phyloP scores from a whole-genome alignment of 164 flowering plant genomes.

The Cinnamomum micranthum region DNA sequence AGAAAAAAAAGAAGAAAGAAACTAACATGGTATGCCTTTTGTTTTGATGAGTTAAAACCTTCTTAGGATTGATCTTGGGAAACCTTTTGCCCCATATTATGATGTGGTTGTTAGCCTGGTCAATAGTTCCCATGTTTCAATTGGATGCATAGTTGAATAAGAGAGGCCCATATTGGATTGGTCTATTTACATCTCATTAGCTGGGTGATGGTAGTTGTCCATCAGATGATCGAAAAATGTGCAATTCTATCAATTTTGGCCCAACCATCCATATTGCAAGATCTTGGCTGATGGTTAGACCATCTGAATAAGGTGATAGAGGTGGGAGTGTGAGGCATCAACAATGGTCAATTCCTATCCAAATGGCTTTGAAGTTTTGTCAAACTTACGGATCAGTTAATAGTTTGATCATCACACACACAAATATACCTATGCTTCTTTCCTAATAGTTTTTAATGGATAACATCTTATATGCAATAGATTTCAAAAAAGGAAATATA shows the following conservation, averaged over 20 bases:
- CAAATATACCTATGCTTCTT: too few species aligned
- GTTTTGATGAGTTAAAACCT: too few species aligned
- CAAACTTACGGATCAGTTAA: too few species aligned
- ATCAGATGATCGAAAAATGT: not conserved
- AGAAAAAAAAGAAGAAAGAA: too few species aligned
- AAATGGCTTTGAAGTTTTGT: too few species aligned
- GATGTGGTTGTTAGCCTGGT: not conserved
- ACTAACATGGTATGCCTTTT: not conserved
- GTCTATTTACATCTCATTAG: not conserved
- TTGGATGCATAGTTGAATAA: not conserved
- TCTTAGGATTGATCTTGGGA: too few species aligned
- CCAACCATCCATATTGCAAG: not conserved
- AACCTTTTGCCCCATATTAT: not conserved
- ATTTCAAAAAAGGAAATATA: too few species aligned
- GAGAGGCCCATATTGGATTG: not conserved
- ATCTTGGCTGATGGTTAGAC: not conserved
- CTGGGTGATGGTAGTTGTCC: not conserved
- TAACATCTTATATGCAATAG: too few species aligned
- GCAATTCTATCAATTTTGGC: not conserved
- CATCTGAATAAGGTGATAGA: not conserved
- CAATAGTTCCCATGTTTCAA: not conserved
- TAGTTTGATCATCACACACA: too few species aligned
- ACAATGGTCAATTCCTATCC: not conserved
- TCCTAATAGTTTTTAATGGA: too few species aligned
- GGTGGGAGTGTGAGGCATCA: not conserved